Base-by-base conservation (phyloP, 169 alveolate genomes). In the Eimeria falciformis region DNA sequence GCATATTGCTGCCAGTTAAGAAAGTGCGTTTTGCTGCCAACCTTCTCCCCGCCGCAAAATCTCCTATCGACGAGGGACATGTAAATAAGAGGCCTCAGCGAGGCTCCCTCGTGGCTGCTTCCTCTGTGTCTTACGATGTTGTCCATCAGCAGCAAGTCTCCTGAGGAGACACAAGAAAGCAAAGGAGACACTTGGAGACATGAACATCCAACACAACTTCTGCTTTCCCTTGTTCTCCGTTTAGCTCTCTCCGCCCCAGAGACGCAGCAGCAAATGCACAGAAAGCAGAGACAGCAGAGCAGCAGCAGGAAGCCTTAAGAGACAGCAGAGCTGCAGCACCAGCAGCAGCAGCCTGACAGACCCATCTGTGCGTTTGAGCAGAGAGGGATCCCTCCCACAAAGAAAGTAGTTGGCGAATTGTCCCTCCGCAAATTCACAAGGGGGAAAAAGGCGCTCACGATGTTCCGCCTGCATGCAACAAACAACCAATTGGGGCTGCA, bases 321-420 rank as follows among this genome's bases (percentile, higher is more conserved):
- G n/a, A n/a, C n/a, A n/a, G n/a, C n/a, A n/a, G n/a, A n/a, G n/a
- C n/a, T n/a, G n/a, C n/a, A n/a, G n/a, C n/a, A n/a, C n/a, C 62
- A 50, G 62, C 62, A 50, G 62, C 11, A 50, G 62, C 18, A 21
- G 23, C 18, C 2, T 12, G 0, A 0, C 90, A 65, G 14, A 86
- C 92, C 92, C 2, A 77, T 77, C 46, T 53, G 75, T 5, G 92
- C 92, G 21, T 78, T 68, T 6, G 92, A 86, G 73, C 1, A 50
- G 66, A 86, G 46, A 7, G 79, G 46, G 27, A 29, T 3, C 7
- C 73, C 43, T n/a, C 84, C 79, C 43, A 86, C 27, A 53, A 86
- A n/a, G 81, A 86, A 86, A 17, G 92, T 69, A n/a, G 93, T 90
- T 18, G 93, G 83, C 29, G 93, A 90, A 69, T 90, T 75, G 62